These are phyloP conservation scores for Raddia guianensis DNA, from an alignment of 176 grass and related monocot species.

Conservation along the genomic window DNA sequence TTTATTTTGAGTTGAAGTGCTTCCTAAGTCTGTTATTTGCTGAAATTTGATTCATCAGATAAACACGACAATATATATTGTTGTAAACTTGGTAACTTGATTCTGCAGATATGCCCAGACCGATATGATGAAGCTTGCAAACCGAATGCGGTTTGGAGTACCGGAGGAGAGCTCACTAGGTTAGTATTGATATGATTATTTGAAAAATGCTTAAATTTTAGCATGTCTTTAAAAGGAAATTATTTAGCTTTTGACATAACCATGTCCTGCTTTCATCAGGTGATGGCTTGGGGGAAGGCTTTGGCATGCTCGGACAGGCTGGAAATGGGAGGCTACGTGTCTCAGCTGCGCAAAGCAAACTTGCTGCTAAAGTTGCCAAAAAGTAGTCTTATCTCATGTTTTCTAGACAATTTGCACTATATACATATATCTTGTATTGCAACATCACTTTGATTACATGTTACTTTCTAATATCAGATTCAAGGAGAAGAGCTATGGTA, in stretches of 20 bases:
- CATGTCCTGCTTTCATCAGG: conserved; percentile 45
- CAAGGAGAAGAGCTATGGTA: conserved; percentile 81
- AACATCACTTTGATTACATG: conserved; percentile 7
- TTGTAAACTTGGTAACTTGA: not conserved
- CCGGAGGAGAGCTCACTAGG: conserved; percentile 89
- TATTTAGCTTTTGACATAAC: conserved; percentile 14
- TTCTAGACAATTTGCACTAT: not conserved
- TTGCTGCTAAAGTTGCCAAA: conserved; percentile 65
- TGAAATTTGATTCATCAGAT: not conserved
- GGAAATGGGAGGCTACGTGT: conserved; percentile 84
- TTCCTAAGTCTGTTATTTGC: not conserved
- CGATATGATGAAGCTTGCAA: conserved; percentile 88
- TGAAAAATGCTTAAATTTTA: conserved; percentile 17
- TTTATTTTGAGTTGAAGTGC: not conserved
- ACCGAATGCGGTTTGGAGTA: conserved; percentile 80
- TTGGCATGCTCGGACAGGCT: conserved; percentile 89
- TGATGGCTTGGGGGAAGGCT: conserved; percentile 80
- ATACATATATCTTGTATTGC: not conserved
- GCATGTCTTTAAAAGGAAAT: not conserved
- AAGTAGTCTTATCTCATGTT: conserved; percentile 38
- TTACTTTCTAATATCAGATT: conserved; percentile 56
- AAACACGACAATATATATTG: not conserved
- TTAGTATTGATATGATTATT: not conserved
- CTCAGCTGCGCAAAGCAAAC: conserved; percentile 64
- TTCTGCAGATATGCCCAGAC: conserved; percentile 77